phyloP scores from a whole-genome alignment of 352 stramenopile genomes.

The Globisporangium paroecandrum region DNA sequence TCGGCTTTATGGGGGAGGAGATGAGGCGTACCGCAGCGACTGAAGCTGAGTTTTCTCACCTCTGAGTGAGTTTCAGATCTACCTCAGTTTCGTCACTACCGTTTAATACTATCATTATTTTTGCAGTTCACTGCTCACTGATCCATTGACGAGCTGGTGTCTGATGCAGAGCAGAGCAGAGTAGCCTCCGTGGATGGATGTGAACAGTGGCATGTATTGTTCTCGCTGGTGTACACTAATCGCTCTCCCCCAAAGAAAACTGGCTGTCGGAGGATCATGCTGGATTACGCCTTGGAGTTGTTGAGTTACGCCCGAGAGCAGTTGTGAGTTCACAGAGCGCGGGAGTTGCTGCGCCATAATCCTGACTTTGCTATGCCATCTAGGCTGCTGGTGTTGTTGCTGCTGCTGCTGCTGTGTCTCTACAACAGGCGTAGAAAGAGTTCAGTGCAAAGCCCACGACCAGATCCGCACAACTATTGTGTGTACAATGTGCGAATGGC shows the following conservation, averaged over 20 bases:
- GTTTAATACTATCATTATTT: neutral
- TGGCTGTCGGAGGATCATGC: neutral
- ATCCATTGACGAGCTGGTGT: neutral
- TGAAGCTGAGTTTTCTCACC: neutral
- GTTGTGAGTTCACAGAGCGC: neutral
- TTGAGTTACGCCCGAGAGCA: neutral
- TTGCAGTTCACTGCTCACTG: neutral
- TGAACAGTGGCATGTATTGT: neutral
- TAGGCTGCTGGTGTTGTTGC: neutral
- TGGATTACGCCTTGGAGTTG: neutral
- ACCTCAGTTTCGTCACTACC: neutral
- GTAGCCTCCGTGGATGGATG: neutral
- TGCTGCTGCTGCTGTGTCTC: neutral
- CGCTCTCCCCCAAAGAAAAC: neutral
- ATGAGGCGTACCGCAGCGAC: too few species aligned
- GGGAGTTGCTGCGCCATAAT: neutral
- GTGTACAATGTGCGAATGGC: neutral
- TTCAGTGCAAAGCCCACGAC: neutral
- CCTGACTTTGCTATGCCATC: neutral
- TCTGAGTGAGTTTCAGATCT: neutral
- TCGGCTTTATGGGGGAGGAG: too few species aligned
- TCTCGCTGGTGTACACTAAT: neutral
- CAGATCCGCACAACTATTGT: constrained; percentile 1
- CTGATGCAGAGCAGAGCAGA: neutral
- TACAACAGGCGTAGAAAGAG: neutral